phyloP scores from a whole-genome alignment of 495 filamentous ascomycete species.

The Glutinoglossum americanum region DNA sequence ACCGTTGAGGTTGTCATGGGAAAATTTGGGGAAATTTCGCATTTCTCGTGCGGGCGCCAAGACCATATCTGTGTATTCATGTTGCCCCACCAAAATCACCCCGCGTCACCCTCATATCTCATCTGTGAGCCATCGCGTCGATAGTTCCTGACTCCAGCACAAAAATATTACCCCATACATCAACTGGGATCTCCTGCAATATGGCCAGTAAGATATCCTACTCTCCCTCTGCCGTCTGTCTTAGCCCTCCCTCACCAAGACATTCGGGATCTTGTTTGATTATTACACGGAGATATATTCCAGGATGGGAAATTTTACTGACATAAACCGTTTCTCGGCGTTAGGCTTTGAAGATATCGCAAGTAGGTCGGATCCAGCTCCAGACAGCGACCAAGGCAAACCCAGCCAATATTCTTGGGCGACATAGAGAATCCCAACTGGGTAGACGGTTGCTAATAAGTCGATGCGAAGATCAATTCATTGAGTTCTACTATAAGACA shows the following conservation, averaged over 20 bases:
- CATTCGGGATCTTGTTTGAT: no score
- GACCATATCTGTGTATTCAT: not conserved
- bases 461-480: constrained; percentile 45
- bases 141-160: not conserved
- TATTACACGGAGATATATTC: no score
- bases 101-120: not conserved
- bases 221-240: not conserved
- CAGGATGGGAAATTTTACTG: not conserved
- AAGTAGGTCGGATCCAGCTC: not conserved
- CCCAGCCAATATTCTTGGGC: not conserved
- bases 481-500: constrained; percentile 67
- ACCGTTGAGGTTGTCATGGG: no score
- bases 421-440: not conserved
- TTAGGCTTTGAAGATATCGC: not conserved
- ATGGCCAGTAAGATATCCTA: not conserved
- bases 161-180: not conserved
- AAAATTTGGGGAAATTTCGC: no score
- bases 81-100: not conserved
- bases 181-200: not conserved
- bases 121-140: not conserved
- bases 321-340: not conserved
- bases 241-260: not conserved
- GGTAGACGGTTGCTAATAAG: not conserved
- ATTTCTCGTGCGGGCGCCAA: no score
- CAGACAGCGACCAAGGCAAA: not conserved